Conservation (phyloP, 225 moss, liverwort and hornwort genomes). For the Pseudoscleropodium purum region DNA sequence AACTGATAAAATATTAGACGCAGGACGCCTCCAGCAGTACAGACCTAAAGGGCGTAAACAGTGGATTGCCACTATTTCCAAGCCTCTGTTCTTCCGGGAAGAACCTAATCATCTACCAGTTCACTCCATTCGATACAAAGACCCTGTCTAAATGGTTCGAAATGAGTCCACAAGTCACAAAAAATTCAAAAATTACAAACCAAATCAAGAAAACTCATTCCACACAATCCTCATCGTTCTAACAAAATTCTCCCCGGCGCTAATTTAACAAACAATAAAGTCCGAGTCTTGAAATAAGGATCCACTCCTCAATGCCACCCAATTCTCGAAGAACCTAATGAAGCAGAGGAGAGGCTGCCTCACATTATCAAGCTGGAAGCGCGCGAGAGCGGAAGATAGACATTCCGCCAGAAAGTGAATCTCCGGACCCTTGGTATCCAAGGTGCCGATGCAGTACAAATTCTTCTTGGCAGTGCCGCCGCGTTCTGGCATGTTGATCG, state of each 20-base stretch:
- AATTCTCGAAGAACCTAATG: background rate
- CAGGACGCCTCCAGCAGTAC: background rate
- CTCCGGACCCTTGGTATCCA: slow-evolving; percentile 82
- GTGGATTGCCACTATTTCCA: background rate
- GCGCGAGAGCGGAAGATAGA: slow-evolving; percentile 44
- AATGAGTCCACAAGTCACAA: background rate
- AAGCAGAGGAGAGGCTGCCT: background rate
- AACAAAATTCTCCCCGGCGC: background rate
- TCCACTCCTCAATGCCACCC: background rate
- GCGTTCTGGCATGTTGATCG: slow-evolving; percentile 43
- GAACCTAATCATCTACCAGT: background rate
- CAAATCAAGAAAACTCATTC: background rate
- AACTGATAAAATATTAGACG: background rate
- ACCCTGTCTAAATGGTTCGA: background rate
- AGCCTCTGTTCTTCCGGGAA: background rate
- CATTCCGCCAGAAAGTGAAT: slow-evolving; percentile 62
- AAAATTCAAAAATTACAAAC: background rate
- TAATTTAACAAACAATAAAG: background rate
- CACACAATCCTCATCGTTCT: background rate
- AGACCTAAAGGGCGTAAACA: background rate
- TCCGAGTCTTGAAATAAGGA: background rate
- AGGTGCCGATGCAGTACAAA: slow-evolving; percentile 82
- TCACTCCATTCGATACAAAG: background rate
- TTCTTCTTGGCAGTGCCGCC: slow-evolving; percentile 31
- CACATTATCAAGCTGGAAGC: slow-evolving; percentile 54